Evolutionary conservation across 345 rosid genomes (phyloP).

Genomic region (Gossypioides kirkii): DNA sequence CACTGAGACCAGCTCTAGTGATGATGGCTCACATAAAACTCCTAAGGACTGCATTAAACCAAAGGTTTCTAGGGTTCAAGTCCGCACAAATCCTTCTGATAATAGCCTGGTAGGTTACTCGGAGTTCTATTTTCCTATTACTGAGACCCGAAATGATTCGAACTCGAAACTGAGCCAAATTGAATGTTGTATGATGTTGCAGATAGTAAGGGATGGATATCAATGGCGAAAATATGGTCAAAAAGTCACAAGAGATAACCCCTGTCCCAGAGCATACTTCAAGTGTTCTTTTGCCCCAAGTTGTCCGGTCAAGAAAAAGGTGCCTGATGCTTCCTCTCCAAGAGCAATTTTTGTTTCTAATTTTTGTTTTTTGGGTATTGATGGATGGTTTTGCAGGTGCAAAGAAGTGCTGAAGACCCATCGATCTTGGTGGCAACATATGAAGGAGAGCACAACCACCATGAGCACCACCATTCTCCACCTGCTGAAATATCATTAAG

Average conservation of each 20-base stretch:
- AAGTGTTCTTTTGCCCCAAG: constrained; percentile 83
- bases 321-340: constrained; percentile 11
- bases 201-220: constrained; percentile 88
- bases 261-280: constrained; percentile 93
- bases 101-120: constrained; percentile 50
- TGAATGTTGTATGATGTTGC: background rate
- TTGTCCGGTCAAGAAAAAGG: constrained; percentile 96
- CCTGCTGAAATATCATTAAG: constrained; percentile 19
- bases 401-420: constrained; percentile 75
- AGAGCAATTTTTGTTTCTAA: background rate
- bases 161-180: no score
- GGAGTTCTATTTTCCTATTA: background rate
- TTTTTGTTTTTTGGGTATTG: background rate
- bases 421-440: constrained; percentile 72
- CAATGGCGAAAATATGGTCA: constrained; percentile 98
- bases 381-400: constrained; percentile 47
- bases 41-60: constrained; percentile 42
- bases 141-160: background rate
- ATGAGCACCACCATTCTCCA: constrained; percentile 20
- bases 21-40: constrained; percentile 45
- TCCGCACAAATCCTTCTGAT: constrained; percentile 45
- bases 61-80: constrained; percentile 35
- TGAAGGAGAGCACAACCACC: constrained; percentile 87
- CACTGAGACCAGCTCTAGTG: constrained; percentile 48
- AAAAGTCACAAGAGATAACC: constrained; percentile 92